These are phyloP conservation scores for Oryza coarctata DNA, from an alignment of 176 grass and related monocot genomes.

Conservation along the genomic window DNA sequence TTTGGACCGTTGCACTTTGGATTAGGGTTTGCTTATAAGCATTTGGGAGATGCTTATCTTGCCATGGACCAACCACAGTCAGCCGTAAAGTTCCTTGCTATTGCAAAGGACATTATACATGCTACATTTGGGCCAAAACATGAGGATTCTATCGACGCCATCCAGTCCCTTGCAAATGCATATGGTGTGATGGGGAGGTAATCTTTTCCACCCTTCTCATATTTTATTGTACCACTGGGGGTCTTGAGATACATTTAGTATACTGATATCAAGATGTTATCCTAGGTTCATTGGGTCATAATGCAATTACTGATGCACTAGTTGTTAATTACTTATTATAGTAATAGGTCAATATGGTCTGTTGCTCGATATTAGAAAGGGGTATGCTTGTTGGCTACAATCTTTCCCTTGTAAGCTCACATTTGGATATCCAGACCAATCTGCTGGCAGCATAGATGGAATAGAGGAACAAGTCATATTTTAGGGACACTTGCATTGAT, in stretches of 20 bases:
- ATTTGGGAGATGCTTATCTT: slow-evolving; percentile 63
- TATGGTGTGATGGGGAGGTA: slow-evolving; percentile 73
- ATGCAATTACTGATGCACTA: background rate
- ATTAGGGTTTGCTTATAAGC: slow-evolving; percentile 78
- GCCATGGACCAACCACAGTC: slow-evolving; percentile 38
- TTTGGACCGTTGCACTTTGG: slow-evolving; percentile 62
- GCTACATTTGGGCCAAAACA: slow-evolving; percentile 54
- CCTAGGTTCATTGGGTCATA: background rate
- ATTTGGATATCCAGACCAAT: background rate
- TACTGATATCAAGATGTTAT: slow-evolving; percentile 13
- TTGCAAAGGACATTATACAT: slow-evolving; percentile 60
- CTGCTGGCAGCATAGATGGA: background rate
- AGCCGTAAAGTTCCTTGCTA: slow-evolving; percentile 45
- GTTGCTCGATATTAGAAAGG: background rate
- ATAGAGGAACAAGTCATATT: background rate
- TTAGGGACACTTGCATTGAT: background rate
- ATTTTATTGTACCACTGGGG: background rate
- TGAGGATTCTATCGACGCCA: slow-evolving; percentile 62
- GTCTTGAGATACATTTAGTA: background rate
- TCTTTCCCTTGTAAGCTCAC: background rate
- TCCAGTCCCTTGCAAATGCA: slow-evolving; percentile 69
- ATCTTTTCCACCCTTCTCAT: slow-evolving; percentile 23
- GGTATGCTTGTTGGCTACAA: background rate
- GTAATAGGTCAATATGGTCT: background rate
- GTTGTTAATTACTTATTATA: background rate